Conservation (phyloP, 441 rosid species). For the Adansonia gregorii region DNA sequence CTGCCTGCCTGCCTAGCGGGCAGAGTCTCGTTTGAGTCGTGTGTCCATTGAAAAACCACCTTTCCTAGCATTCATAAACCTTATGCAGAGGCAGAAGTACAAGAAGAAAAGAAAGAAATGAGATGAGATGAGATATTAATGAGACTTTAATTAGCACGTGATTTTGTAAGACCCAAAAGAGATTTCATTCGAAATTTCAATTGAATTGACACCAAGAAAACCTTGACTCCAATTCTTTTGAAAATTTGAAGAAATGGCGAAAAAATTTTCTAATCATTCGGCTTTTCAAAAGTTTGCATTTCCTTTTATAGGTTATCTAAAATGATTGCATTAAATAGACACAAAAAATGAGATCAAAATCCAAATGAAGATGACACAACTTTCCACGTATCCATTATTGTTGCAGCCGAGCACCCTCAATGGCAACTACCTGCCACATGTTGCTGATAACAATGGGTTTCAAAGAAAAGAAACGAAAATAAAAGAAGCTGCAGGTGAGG, state of each 20-base stretch:
- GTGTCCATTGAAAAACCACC: too few relatives aligned
- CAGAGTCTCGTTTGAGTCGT: too few relatives aligned
- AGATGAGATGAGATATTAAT: not conserved
- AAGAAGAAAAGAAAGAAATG: too few relatives aligned
- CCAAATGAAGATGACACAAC: not conserved
- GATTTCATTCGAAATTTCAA: not conserved
- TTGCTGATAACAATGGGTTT: slow-evolving; percentile 3
- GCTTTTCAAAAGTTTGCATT: not conserved
- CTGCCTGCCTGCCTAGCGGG: too few relatives aligned
- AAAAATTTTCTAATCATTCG: not conserved
- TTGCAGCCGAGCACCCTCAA: not conserved
- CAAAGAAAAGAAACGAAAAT: not conserved
- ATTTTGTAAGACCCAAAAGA: not conserved
- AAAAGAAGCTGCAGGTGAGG: too few relatives aligned
- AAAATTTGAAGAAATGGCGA: not conserved
- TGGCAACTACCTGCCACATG: slow-evolving; percentile 1
- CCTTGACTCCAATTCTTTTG: not conserved
- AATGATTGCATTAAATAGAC: not conserved
- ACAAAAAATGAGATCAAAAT: not conserved
- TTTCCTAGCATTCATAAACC: too few relatives aligned
- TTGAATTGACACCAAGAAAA: not conserved
- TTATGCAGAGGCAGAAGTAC: too few relatives aligned
- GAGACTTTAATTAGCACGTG: not conserved
- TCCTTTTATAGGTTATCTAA: not conserved
- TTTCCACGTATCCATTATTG: slow-evolving; percentile 20